Conservation (phyloP, 2,329 filamentous ascomycete species). For the Penicillium sp. region DNA sequence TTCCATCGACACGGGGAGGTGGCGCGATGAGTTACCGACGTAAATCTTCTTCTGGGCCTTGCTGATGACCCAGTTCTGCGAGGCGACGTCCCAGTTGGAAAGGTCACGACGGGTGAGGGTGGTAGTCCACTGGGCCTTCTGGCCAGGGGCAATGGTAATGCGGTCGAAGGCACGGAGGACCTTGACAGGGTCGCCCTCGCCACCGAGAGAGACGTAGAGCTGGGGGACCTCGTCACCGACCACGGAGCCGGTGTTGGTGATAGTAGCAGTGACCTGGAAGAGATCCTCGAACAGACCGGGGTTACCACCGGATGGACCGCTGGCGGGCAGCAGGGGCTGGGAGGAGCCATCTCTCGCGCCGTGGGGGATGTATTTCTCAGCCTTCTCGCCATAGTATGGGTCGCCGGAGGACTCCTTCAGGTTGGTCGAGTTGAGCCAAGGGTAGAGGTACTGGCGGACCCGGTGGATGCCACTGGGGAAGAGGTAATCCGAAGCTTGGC, state of each 20-base stretch:
- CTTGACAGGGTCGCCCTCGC: constrained; percentile 68
- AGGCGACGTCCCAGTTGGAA: constrained; percentile 78
- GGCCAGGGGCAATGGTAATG: constrained; percentile 71
- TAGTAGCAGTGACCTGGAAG: constrained; percentile 53
- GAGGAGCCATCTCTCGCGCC: constrained; percentile 57
- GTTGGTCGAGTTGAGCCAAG: constrained; percentile 65
- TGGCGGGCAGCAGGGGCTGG: constrained; percentile 61
- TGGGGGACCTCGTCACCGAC: constrained; percentile 59
- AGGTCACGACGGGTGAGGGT: constrained; percentile 78
- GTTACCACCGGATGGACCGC: constrained; percentile 65
- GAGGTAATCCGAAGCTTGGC: constrained; percentile 56
- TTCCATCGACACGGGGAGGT: constrained; percentile 53
- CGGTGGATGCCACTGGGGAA: constrained; percentile 59
- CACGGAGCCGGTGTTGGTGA: constrained; percentile 57
- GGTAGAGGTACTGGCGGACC: constrained; percentile 64
- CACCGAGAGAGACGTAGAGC: constrained; percentile 78
- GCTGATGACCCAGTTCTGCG: constrained; percentile 82
- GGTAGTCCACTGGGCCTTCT: constrained; percentile 67
- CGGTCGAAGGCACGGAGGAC: constrained; percentile 82
- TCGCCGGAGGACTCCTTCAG: constrained; percentile 57
- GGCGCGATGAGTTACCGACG: constrained; percentile 64
- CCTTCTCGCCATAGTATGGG: constrained; percentile 57
- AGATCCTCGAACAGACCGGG: constrained; percentile 57
- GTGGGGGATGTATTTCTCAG: constrained; percentile 55
- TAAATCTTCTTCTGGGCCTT: constrained; percentile 62